phyloP scores from a whole-genome alignment of 306 rosid genomes.

The Cicer bijugum region DNA sequence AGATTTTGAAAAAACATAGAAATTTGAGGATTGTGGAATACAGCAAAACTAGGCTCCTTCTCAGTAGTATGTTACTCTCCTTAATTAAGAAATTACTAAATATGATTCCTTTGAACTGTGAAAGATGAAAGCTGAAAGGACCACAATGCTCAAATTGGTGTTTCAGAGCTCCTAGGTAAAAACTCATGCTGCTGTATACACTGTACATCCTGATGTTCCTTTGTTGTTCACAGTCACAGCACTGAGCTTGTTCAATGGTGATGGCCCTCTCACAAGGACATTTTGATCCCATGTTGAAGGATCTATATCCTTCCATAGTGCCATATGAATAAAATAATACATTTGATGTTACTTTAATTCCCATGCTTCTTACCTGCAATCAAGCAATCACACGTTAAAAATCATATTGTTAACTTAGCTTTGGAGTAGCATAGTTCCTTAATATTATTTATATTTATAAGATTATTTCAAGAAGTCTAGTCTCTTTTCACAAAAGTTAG shows the following conservation, averaged over 20 bases:
- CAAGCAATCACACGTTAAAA: slow-evolving; percentile 38
- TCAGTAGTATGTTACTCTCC: background rate
- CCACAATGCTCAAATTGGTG: slow-evolving; percentile 32
- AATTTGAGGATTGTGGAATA: slow-evolving; percentile 2
- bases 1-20: background rate
- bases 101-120: slow-evolving; percentile 12
- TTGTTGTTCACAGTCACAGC: slow-evolving; percentile 43
- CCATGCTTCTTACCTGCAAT: slow-evolving; percentile 68
- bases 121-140: slow-evolving; percentile 25
- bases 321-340: slow-evolving; percentile 18
- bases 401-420: slow-evolving; percentile 11
- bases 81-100: background rate
- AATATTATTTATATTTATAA: background rate
- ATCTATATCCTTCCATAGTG: slow-evolving; percentile 18
- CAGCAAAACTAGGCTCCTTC: background rate
- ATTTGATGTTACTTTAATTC: slow-evolving; percentile 51
- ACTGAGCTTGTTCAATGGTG: slow-evolving; percentile 39
- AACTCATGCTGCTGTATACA: slow-evolving; percentile 35
- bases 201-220: slow-evolving; percentile 27
- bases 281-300: slow-evolving; percentile 28
- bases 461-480: slow-evolving; percentile 25
- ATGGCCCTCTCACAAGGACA: slow-evolving; percentile 37
- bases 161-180: slow-evolving; percentile 42
- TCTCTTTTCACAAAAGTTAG: background rate
- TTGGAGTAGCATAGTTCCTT: slow-evolving; percentile 15